These are phyloP conservation scores for Fusarium marasasianum DNA, from an alignment of 2,329 filamentous ascomycete genomes.

Conservation along the genomic window DNA sequence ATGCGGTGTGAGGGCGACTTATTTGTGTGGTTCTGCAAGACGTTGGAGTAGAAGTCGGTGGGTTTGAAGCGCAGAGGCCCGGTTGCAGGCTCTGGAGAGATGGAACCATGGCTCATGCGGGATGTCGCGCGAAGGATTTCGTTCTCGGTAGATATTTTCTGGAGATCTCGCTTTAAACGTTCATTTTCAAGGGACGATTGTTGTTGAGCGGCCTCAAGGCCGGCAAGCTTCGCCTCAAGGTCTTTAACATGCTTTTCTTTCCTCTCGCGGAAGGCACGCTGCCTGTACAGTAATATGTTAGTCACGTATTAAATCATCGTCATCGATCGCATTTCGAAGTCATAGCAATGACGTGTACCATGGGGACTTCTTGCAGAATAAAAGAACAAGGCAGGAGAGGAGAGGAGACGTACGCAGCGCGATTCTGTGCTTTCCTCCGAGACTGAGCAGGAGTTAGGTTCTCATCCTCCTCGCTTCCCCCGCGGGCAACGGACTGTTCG, in stretches of 20 bases:
- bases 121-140: conserved; percentile 89
- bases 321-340: background rate
- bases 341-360: background rate
- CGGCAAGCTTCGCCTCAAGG: conserved; percentile 84
- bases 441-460: conserved; percentile 66
- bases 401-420: conserved; percentile 63
- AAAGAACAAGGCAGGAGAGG: background rate
- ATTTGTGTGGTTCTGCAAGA: conserved; percentile 69
- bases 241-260: conserved; percentile 96
- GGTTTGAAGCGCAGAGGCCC: conserved; percentile 78
- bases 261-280: conserved; percentile 94
- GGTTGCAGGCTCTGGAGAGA: conserved; percentile 62
- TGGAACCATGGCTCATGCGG: conserved; percentile 50
- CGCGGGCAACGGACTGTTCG: conserved; percentile 45
- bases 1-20: conserved; percentile 75
- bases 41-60: conserved; percentile 74
- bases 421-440: conserved; percentile 68
- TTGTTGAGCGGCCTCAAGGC: conserved; percentile 77
- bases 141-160: conserved; percentile 88
- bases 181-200: conserved; percentile 85
- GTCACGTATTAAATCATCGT: background rate
- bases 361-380: background rate
- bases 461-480: conserved; percentile 65
- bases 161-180: conserved; percentile 82
- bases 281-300: conserved; percentile 61